Evolutionary conservation across 2,329 filamentous ascomycete genomes (phyloP).

Genomic region (Ceratocystis albifundus): DNA sequence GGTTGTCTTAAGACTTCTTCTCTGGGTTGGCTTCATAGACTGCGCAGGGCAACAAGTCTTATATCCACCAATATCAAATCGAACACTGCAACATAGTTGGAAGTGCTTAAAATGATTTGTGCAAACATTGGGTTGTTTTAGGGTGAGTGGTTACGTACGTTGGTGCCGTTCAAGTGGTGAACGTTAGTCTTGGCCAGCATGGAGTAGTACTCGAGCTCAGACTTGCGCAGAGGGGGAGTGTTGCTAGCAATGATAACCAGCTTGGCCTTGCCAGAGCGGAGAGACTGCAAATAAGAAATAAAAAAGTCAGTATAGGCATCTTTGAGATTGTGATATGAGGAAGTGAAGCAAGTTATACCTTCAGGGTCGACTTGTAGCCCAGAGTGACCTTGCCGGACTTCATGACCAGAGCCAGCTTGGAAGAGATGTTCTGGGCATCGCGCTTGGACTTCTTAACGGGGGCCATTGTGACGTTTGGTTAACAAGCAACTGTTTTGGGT

Average conservation of each 20-base stretch:
- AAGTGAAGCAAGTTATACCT: conserved; percentile 23
- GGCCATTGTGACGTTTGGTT: conserved; percentile 48
- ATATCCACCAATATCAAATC: conserved; percentile 21
- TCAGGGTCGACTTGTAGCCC: conserved; percentile 61
- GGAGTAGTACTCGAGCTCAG: conserved; percentile 88
- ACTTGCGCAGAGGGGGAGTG: conserved; percentile 95
- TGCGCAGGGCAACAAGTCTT: conserved; percentile 27
- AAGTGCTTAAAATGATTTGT: conserved; percentile 2
- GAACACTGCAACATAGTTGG: background rate
- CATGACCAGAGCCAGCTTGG: conserved; percentile 51
- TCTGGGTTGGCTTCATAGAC: conserved; percentile 53
- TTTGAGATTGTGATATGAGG: conserved; percentile 25
- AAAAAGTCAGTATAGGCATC: conserved; percentile 39
- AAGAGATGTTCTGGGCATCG: conserved; percentile 64
- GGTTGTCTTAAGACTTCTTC: conserved; percentile 61
- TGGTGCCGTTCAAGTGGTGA: conserved; percentile 97
- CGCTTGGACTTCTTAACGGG: conserved; percentile 72
- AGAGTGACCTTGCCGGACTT: conserved; percentile 69
- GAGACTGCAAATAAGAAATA: conserved; percentile 43
- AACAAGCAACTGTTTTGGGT: conserved; percentile 24
- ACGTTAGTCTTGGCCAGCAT: conserved; percentile 90
- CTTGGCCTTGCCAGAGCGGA: conserved; percentile 96
- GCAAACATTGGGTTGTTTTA: background rate
- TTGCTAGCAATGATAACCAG: conserved; percentile 88
- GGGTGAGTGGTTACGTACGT: conserved; percentile 59